Evolutionary conservation across 2,329 filamentous ascomycete genomes (phyloP), one percentile per base, ranked within the genome.

Genomic region (Colletotrichum tropicicola): DNA sequence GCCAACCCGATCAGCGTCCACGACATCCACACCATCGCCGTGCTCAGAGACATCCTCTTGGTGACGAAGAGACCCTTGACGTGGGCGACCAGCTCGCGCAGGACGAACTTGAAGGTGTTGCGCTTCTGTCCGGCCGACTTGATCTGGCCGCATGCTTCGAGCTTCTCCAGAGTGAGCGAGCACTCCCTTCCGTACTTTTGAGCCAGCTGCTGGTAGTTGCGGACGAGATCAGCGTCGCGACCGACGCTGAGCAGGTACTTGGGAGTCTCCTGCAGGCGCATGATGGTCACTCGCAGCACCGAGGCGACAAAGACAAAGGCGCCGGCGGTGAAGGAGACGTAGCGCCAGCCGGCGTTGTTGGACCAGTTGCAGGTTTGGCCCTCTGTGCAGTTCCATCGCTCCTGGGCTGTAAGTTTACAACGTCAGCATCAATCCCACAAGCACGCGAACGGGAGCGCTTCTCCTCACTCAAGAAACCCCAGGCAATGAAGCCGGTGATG

Each of bases 1-100:
- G 89, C 90, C 0, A 93, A 82, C 6, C 91, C 91, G 32, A 92
- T 91, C 2, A 91, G 72, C 0, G 86, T 82, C 91, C 91, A 93
- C 0, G 87, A 89, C 6, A 91, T 72, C 86, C 89, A 92, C 67
- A 93, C 87, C 63, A 93, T 77, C 0, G 78, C 67, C 0, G 90
- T 93, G 0, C 87, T 90, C 2, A 89, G 72, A 1, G 79, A 86
- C 59, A 92, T 86, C 60, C 81, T 84, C 55, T 75, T 84, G 1
- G 89, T 91, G 0, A 80, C 77, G 70, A 91, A 93, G 2, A 94
- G 83, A 3, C 90, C 91, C 15, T 81, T 79, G 23, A 93, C 72
- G 71, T 94, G 91, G 19, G 83, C 70, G 5, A 15, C 49, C 12
- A 60, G 35, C 60, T 67, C 65, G n/a, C 44, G 21, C 6, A 49